A percentile compares a stretch with the other conserved stretches of the same genome.
Evolutionary conservation across 1,139 yeast genomes (phyloP).

Genomic region (Tardiomyces depauwii): DNA sequence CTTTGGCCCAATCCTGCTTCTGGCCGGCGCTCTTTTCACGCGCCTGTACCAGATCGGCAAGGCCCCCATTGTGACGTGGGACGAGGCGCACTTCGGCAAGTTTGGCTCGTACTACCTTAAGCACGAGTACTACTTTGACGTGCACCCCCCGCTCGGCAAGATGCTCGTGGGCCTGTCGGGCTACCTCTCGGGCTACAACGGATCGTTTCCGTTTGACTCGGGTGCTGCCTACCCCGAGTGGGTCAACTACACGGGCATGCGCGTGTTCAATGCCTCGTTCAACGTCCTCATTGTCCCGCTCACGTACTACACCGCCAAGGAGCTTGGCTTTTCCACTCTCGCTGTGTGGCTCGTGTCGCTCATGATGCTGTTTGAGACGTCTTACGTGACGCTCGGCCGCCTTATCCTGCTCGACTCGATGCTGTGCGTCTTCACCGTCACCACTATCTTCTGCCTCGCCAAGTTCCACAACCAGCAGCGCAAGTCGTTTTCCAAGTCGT

Average conservation of each 20-base stretch:
- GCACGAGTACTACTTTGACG: slow-evolving; percentile 94
- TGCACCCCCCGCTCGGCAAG: slow-evolving; percentile 97
- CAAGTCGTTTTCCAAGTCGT: slow-evolving; percentile 55
- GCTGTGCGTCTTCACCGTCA: slow-evolving; percentile 83
- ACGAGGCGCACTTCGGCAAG: slow-evolving; percentile 59
- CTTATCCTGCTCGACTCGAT: slow-evolving; percentile 93
- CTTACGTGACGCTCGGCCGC: slow-evolving; percentile 82
- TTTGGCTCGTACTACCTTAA: slow-evolving; percentile 88
- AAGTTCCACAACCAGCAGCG: slow-evolving; percentile 68
- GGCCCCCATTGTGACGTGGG: slow-evolving; percentile 76
- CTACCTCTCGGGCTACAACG: slow-evolving; percentile 87
- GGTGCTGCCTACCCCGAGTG: slow-evolving; percentile 80
- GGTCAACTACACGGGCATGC: slow-evolving; percentile 82
- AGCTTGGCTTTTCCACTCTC: slow-evolving; percentile 67
- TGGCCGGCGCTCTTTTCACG: slow-evolving; percentile 51
- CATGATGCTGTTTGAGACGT: slow-evolving; percentile 77
- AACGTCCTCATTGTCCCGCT: slow-evolving; percentile 85
- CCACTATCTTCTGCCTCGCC: slow-evolving; percentile 67
- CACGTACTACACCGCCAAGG: slow-evolving; percentile 86
- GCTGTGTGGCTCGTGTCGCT: slow-evolving; percentile 83
- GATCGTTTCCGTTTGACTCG: slow-evolving; percentile 89
- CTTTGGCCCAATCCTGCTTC: slow-evolving; percentile 45
- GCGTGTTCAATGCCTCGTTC: slow-evolving; percentile 85
- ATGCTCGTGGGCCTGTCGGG: slow-evolving; percentile 96
- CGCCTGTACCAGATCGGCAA: slow-evolving; percentile 58